A percentile compares a stretch with the other conserved stretches of the same genome.
These are phyloP conservation scores for Psilocybe mexicana DNA, from an alignment of 1,284 basidiomycete genomes.

Conservation along the genomic window DNA sequence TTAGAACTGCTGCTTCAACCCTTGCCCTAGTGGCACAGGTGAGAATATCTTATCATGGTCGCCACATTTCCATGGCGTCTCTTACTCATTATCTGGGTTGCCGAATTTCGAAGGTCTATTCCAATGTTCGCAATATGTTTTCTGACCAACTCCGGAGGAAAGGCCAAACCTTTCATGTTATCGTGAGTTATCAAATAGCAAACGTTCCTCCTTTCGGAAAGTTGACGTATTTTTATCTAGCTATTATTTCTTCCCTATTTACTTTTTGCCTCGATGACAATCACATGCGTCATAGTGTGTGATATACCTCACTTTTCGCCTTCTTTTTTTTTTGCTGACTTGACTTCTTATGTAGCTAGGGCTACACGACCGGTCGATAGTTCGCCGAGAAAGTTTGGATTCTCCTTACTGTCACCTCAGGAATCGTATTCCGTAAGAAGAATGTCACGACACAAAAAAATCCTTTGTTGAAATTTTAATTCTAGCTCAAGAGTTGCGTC, in stretches of 20 bases:
- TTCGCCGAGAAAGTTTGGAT: slow-evolving; percentile 7
- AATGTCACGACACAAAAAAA: not conserved
- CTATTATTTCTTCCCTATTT: slow-evolving; percentile 15
- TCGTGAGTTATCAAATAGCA: not conserved
- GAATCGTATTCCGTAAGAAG: slow-evolving; percentile 16
- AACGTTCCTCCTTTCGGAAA: not conserved
- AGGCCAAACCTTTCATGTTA: not conserved
- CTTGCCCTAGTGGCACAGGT: slow-evolving; percentile 20
- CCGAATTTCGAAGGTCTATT: slow-evolving; percentile 11
- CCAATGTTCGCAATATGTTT: slow-evolving; percentile 11
- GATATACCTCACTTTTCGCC: not conserved
- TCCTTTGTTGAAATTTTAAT: too few species aligned
- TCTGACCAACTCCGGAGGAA: slow-evolving; percentile 1
- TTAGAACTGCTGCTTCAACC: slow-evolving; percentile 18
- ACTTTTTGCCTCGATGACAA: slow-evolving; percentile 6
- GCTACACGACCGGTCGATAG: slow-evolving; percentile 6
- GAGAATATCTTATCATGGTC: not conserved
- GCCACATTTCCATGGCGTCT: not conserved
- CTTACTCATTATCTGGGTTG: not conserved
- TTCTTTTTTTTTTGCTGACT: not conserved
- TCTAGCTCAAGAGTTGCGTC: slow-evolving; percentile 12
- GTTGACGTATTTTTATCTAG: not conserved
- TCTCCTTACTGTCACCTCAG: slow-evolving; percentile 19
- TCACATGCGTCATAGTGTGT: slow-evolving; percentile 11
- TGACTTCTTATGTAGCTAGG: slow-evolving; percentile 6